Conservation (phyloP, 2,329 filamentous ascomycete genomes). For the Cryphonectria parasitica region DNA sequence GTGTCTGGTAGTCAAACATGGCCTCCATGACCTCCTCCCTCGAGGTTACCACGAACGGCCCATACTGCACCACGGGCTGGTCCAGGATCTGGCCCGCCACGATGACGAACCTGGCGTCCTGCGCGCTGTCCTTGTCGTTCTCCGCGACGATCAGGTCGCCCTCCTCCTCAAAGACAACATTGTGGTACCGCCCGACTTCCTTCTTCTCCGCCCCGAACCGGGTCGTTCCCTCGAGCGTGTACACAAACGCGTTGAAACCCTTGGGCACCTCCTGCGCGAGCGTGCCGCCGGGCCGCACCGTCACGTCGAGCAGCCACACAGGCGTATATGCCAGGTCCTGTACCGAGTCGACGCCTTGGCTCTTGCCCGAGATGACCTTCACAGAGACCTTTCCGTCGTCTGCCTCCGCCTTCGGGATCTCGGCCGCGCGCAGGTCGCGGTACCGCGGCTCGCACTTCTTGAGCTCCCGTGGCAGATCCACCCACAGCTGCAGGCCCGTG, state of each 20-base stretch:
- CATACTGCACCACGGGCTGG: slow-evolving; percentile 81
- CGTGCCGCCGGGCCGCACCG: slow-evolving; percentile 76
- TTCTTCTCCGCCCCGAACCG: slow-evolving; percentile 60
- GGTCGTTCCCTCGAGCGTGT: slow-evolving; percentile 76
- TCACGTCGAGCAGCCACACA: slow-evolving; percentile 92
- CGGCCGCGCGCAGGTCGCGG: slow-evolving; percentile 76
- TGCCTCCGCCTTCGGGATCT: slow-evolving; percentile 76
- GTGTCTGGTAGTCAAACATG: slow-evolving; percentile 73
- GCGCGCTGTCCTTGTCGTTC: slow-evolving; percentile 67
- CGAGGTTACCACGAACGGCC: slow-evolving; percentile 78
- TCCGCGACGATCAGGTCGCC: slow-evolving; percentile 77
- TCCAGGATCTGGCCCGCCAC: slow-evolving; percentile 80
- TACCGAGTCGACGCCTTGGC: slow-evolving; percentile 81
- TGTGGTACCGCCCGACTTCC: slow-evolving; percentile 74
- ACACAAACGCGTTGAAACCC: slow-evolving; percentile 90
- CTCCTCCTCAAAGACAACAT: slow-evolving; percentile 81
- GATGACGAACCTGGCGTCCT: slow-evolving; percentile 65
- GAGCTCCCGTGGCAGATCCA: slow-evolving; percentile 80
- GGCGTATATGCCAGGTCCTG: slow-evolving; percentile 94
- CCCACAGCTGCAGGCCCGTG: slow-evolving; percentile 92
- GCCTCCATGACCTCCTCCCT: slow-evolving; percentile 77
- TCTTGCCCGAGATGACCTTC: slow-evolving; percentile 89
- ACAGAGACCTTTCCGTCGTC: slow-evolving; percentile 76
- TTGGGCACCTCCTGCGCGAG: slow-evolving; percentile 75
- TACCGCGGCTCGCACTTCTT: slow-evolving; percentile 93